Base-by-base conservation (phyloP, 257 asterid species). In the Anisodus acutangulus region DNA sequence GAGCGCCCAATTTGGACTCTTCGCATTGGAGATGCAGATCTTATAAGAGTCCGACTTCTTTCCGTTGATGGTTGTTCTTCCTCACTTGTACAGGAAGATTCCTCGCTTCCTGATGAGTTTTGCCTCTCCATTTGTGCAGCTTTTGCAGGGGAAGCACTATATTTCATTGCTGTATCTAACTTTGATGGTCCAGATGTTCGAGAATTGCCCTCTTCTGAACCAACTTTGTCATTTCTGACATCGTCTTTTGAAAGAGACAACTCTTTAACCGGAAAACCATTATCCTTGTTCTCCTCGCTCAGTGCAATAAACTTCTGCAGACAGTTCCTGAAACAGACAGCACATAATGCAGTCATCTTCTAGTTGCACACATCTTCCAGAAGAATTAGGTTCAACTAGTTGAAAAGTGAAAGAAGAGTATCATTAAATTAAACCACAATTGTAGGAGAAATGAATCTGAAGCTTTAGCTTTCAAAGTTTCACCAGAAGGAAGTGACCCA, bases 21-120 rank as follows among this genome's bases (percentile, higher is more conserved):
- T 72, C 98, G 90, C 99, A 97, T 95, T 76, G 99, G 99, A 89
- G 99, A 97, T 71, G 98, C 93, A 59, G 93, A 86, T 91, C 99
- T 87, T 83, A 88, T 82, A 17, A 92, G 91, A 60, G 94, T 81
- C 63, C 98, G 90, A 88, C 98, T 97, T 89, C 99, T 89, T 89
- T 95, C 98, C 0, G 53, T 88, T 3, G 94, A 85, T 82, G 90
- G 91, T 67, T 79, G 92, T 71, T 94, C 98, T 87, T 89, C 98
- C 86, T 92, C 98, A 80, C 94, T 90, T 64, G 98, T 89, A 85
- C 92, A 86, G 85, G 98, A 93, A 60, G 95, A 91, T 83, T 90
- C 94, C 35, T 91, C 97, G 64, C 90, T 87, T 78, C 82, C 99
- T 3, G 97, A 91, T 82, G 97, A 94, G 89, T 92, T 90, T 86